Evolutionary conservation across 2,329 filamentous ascomycete species (phyloP), one percentile per base, ranked within the genome.

Genomic region (Xylariales sp.): DNA sequence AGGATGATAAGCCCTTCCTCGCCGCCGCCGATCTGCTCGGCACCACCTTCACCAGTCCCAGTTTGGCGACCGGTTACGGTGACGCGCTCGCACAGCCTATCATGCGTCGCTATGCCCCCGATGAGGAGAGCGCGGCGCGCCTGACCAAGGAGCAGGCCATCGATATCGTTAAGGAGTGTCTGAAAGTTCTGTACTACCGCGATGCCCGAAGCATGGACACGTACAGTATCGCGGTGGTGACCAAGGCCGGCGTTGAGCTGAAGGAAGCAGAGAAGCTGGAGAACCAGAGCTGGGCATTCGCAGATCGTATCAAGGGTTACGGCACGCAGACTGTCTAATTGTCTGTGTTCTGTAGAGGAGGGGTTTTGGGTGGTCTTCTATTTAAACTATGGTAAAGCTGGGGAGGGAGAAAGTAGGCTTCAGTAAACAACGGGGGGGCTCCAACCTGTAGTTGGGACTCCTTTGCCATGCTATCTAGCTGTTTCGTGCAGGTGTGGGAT

Each of bases 181-280:
- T 98, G 87, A 97, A 97, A 78, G 91, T 97, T 37, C 75, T 98
- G 44, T 98, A 87, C 72, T 98, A 98, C 74, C 80, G 93, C 54
- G 93, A 98, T 67, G 93, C 93, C 30, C 82, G 93, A 63, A 94
- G 87, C 69, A 69, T 93, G 67, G 89, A 96, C 66, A 76, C 78
- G 51, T 98, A 96, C 71, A 93, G 87, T 48, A 83, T 97, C 60
- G 91, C 91, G 15, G 76, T 97, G 38, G 76, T 98, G 40, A 93
- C 87, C 40, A 85, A 88, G 67, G 87, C 88, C 33, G 88, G 86
- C n/a, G 81, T 97, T 42, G 85, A 94, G 39, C 61, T 96, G 50
- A 83, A 83, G 62, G 81, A 94, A 65, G 70, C 85, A 54, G 86
- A 95, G 72, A 82, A 89, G 74, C 74, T 98, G 49, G 90, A 97